A percentile compares a stretch with the other conserved stretches of the same genome.
phyloP scores from a whole-genome alignment of 78 protist genomes.

The Dictyostelium firmibasis region DNA sequence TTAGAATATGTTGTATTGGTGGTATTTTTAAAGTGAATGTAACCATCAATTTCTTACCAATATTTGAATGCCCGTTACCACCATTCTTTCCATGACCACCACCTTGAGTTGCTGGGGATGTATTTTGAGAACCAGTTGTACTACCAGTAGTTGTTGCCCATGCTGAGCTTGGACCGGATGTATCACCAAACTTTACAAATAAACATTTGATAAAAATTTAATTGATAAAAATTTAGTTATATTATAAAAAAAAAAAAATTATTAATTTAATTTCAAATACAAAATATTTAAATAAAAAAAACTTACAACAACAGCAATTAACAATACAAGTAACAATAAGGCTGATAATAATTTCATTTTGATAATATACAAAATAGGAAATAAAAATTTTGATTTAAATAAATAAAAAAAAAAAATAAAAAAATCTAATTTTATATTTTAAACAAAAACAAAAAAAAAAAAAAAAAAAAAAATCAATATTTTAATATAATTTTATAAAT shows the following conservation, averaged over 20 bases:
- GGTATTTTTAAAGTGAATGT: background rate
- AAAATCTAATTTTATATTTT: no score
- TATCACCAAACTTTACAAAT: background rate
- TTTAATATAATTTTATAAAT: no score
- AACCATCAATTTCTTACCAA: background rate
- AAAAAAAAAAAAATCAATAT: background rate
- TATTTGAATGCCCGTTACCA: background rate
- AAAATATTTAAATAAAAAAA: background rate
- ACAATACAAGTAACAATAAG: background rate
- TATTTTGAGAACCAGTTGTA: background rate
- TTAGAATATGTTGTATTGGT: no score
- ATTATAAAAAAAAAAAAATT: background rate
- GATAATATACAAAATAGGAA: background rate
- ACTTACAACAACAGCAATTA: background rate
- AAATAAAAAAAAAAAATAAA: background rate
- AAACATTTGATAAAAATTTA: no score
- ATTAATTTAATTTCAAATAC: background rate
- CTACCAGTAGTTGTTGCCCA: background rate
- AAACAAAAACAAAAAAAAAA: background rate
- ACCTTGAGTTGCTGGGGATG: background rate
- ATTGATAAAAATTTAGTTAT: background rate
- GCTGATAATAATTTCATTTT: background rate
- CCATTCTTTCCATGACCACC: background rate
- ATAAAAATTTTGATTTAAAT: no score
- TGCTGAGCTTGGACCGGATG: constrained; percentile 6